A percentile compares a stretch with the other conserved stretches of the same genome.
These are phyloP conservation scores for Aspergillus nomiae DNA, from an alignment of 2,329 filamentous ascomycete genomes.

Conservation along the genomic window DNA sequence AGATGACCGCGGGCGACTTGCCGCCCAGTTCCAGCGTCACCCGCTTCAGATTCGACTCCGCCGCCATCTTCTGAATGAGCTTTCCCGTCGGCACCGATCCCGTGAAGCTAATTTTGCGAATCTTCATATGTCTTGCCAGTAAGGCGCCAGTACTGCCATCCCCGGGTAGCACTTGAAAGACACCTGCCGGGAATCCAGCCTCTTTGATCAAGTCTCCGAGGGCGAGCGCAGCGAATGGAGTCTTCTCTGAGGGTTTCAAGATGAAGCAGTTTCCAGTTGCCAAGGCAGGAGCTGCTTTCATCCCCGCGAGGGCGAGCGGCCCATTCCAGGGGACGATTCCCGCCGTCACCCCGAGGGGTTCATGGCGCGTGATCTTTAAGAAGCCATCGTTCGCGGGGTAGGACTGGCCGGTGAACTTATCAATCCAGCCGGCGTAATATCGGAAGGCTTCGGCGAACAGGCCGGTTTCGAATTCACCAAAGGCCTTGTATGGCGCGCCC, in stretches of 20 bases:
- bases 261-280: slow-evolving; percentile 71
- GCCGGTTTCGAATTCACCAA: neutral
- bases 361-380: slow-evolving; percentile 16
- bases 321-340: slow-evolving; percentile 23
- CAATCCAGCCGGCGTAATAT: slow-evolving; percentile 16
- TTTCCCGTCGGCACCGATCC: slow-evolving; percentile 29
- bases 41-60: slow-evolving; percentile 33
- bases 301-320: slow-evolving; percentile 3
- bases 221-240: slow-evolving; percentile 52
- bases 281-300: slow-evolving; percentile 33
- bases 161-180: slow-evolving; percentile 61
- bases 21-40: slow-evolving; percentile 33
- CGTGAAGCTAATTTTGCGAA: slow-evolving; percentile 39
- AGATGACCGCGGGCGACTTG: slow-evolving; percentile 31
- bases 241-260: slow-evolving; percentile 65
- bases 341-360: slow-evolving; percentile 21
- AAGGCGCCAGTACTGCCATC: slow-evolving; percentile 60
- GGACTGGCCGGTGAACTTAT: slow-evolving; percentile 21
- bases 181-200: slow-evolving; percentile 58
- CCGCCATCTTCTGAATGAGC: slow-evolving; percentile 45
- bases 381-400: slow-evolving; percentile 23
- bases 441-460: neutral
- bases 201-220: slow-evolving; percentile 52
- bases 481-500: neutral
- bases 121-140: slow-evolving; percentile 39